Evolutionary conservation across 306 rosid genomes (phyloP).

Genomic region (Castanea crenata): DNA sequence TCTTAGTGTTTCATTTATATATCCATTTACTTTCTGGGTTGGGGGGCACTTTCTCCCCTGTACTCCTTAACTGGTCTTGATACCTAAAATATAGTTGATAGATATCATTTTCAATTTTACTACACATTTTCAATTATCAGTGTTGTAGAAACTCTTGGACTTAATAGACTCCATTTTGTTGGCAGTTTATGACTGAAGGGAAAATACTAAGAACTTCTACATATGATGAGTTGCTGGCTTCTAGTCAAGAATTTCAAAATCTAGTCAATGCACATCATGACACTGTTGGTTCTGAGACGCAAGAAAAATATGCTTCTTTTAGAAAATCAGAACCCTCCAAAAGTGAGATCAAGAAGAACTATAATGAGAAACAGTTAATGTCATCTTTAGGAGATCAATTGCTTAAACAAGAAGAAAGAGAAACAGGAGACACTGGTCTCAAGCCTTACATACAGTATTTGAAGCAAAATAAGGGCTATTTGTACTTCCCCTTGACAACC

Average conservation of each 20-base stretch:
- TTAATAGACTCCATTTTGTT: background rate
- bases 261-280: slow-evolving; percentile 55
- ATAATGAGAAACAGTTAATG: background rate
- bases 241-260: slow-evolving; percentile 47
- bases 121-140: background rate
- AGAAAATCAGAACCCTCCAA: background rate
- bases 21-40: no score
- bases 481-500: slow-evolving; percentile 26
- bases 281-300: slow-evolving; percentile 30
- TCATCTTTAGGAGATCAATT: slow-evolving; percentile 32
- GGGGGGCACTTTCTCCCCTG: no score
- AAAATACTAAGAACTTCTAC: slow-evolving; percentile 38
- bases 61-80: no score
- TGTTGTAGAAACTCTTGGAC: background rate
- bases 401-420: slow-evolving; percentile 53
- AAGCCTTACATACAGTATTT: slow-evolving; percentile 56
- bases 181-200: slow-evolving; percentile 59
- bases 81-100: no score
- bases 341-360: slow-evolving; percentile 16
- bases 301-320: background rate
- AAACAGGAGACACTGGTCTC: slow-evolving; percentile 51
- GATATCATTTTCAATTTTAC: no score
- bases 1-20: background rate
- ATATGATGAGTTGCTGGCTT: slow-evolving; percentile 34
- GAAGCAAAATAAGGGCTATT: slow-evolving; percentile 41